Base-by-base conservation (phyloP, 129 eudicot genomes). In the Chrysanthemum lavandulifolium region DNA sequence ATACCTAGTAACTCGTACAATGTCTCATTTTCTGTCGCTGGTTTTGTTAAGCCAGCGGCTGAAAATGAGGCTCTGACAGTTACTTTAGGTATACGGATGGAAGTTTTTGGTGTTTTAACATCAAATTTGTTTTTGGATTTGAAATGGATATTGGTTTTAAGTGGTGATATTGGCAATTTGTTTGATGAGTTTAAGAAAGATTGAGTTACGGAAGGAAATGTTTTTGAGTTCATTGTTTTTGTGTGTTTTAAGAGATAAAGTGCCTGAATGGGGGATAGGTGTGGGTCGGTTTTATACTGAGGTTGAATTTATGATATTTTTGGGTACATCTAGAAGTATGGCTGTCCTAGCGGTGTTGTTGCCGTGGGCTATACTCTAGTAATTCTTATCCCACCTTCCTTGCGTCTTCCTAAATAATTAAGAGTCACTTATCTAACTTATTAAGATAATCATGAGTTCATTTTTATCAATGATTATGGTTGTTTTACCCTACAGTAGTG, bases 1-100 rank as follows among this genome's bases (percentile, higher is more conserved):
- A 87, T 82, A 1, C 87, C 89, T 47, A 87, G 77, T 0, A 87
- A 74, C 6, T 87, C 85, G 13, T 87, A 87, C 29, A 87, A 79
- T 18, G 79, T 81, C 60, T 81, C 75, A 19, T 40, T 23, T 4
- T 65, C 71, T 40, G 18, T 19, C 58, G 55, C 14, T 50, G 63
- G 29, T 6, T 64, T 40, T n/a, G 60, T 1, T 8, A 33, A 6
- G 16, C 60, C 18, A n/a, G 50, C 14, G 65, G 66, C 21, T 36
- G 81, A 29, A 83, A 40, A 76, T 13, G 67, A 12, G 31, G 80
- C 57, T 77, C 16, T 78, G 13, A 61, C 29, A 59, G 78, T 56
- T 13, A 56, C 13, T 5, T 49, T 43, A 1, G 69, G 70, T 55
- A 53, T 16, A 61, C 79, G 73, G 45, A 57, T 55, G n/a, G 82